Conservation (phyloP, 177 flowering plant genomes). For the Vitis hybrid region DNA sequence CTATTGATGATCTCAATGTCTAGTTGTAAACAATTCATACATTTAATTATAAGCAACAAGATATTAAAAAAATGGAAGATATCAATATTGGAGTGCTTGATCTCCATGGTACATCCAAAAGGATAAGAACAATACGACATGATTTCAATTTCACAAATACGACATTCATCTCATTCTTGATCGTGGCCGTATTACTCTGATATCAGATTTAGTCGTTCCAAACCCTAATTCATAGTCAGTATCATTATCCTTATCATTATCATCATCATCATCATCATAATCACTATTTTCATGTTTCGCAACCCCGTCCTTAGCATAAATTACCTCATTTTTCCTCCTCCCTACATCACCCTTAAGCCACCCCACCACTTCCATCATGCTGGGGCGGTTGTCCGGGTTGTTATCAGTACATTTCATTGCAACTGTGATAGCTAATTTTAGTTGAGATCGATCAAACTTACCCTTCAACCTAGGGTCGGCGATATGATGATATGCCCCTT, state of each 20-base stretch:
- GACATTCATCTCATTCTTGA: constrained; percentile 3
- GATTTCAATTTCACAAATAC: not conserved
- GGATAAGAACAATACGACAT: not conserved
- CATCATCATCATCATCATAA: constrained; percentile 17
- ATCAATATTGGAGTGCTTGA: too few species aligned
- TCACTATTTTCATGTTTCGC: constrained; percentile 11
- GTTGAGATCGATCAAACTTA: constrained; percentile 34
- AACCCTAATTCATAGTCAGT: constrained; percentile 26
- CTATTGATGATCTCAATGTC: too few species aligned
- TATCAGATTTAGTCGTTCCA: constrained; percentile 4
- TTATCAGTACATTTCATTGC: constrained; percentile 52
- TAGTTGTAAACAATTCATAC: too few species aligned
- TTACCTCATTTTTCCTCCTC: constrained; percentile 30
- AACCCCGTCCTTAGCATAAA: constrained; percentile 5
- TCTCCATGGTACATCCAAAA: not conserved
- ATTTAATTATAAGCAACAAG: not conserved
- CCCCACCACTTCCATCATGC: constrained; percentile 56
- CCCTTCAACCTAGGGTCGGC: constrained; percentile 63
- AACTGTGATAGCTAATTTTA: constrained; percentile 27
- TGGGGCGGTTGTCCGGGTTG: constrained; percentile 56
- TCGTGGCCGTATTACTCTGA: not conserved
- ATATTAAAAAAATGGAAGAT: not conserved
- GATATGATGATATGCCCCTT: constrained; percentile 41
- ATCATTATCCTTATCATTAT: constrained; percentile 22
- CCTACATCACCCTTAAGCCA: constrained; percentile 41